Conservation (phyloP, 768 basidiomycete species). For the Inosperma sp. region DNA sequence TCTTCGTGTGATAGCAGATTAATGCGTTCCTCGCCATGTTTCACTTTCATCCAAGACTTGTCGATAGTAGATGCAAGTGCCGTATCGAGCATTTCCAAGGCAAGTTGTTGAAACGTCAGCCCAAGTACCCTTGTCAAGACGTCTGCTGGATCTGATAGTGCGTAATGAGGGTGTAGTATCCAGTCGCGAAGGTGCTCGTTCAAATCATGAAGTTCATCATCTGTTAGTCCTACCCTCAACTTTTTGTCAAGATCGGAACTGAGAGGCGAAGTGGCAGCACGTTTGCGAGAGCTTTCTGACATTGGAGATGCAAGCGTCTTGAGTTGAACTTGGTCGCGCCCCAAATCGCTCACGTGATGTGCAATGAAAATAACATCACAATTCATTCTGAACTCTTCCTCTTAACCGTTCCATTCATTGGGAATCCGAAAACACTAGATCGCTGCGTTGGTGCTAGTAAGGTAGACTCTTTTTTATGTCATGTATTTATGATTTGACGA, state of each 20-base stretch:
- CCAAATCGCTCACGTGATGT: no score
- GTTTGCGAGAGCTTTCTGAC: background rate
- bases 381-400: no score
- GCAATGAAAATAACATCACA: no score
- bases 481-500: no score
- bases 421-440: no score
- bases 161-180: background rate
- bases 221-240: background rate
- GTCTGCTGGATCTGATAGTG: background rate
- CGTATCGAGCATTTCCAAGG: background rate
- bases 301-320: no score
- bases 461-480: no score
- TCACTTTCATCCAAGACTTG: background rate
- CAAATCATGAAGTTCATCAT: background rate
- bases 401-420: no score
- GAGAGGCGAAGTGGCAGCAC: conserved; percentile 4
- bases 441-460: no score
- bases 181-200: background rate
- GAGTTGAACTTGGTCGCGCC: no score
- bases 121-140: background rate
- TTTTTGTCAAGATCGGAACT: background rate
- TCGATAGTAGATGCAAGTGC: background rate
- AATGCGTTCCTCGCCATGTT: background rate
- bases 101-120: background rate
- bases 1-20: background rate